These are phyloP conservation scores for Apiotrichum sp. DNA, from an alignment of 1,284 basidiomycete species.

Conservation along the genomic window DNA sequence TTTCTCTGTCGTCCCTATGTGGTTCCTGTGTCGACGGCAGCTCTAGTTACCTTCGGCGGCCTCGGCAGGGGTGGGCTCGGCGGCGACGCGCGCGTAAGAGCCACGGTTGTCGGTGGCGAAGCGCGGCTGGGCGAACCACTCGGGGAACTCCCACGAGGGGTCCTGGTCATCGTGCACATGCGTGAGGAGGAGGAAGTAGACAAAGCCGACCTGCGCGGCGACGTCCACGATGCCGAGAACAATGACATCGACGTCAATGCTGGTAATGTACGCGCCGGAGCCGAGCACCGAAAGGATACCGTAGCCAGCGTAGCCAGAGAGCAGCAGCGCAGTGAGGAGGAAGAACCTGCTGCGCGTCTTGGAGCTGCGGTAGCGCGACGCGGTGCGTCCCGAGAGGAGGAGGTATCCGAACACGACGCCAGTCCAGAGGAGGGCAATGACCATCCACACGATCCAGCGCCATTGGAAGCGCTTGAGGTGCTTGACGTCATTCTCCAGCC, in stretches of 20 bases:
- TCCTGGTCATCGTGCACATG: slow-evolving; percentile 40
- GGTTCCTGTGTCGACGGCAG: background rate
- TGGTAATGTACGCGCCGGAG: slow-evolving; percentile 34
- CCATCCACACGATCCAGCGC: slow-evolving; percentile 22
- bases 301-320: slow-evolving; percentile 35
- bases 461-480: background rate
- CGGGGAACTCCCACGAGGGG: slow-evolving; percentile 36
- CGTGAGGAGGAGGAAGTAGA: slow-evolving; percentile 38
- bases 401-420: slow-evolving; percentile 31
- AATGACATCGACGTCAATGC: slow-evolving; percentile 42
- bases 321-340: slow-evolving; percentile 23
- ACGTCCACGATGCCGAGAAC: slow-evolving; percentile 41
- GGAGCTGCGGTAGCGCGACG: slow-evolving; percentile 25
- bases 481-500: background rate
- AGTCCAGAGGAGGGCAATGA: slow-evolving; percentile 21
- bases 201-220: slow-evolving; percentile 40
- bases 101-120: slow-evolving; percentile 30
- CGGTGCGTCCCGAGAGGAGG: slow-evolving; percentile 31
- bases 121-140: slow-evolving; percentile 40
- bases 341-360: slow-evolving; percentile 35
- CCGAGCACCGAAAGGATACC: slow-evolving; percentile 37
- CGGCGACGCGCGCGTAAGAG: slow-evolving; percentile 35
- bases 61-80: background rate
- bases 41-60: background rate
- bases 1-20: background rate